Evolutionary conservation across 257 asterid species (phyloP).

Genomic region (Galeopsis tetrahit): DNA sequence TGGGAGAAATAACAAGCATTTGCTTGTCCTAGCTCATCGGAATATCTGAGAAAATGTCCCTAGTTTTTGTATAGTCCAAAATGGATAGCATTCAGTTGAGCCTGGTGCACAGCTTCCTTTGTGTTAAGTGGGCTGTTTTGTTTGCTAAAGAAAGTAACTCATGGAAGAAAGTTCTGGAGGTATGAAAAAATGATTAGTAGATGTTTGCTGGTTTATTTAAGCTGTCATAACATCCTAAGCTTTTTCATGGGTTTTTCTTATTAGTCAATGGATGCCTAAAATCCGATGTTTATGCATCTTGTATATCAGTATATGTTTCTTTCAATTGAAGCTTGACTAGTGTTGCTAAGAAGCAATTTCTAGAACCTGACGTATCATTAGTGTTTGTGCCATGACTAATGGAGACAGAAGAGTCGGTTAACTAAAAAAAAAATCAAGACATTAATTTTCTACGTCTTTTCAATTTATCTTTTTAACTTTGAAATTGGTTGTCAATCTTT

Average conservation of each 20-base stretch:
- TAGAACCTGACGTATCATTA: not conserved
- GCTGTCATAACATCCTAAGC: slow-evolving; percentile 5
- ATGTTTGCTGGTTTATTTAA: not conserved
- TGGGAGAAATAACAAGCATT: not conserved
- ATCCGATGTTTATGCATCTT: not conserved
- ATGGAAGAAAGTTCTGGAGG: slow-evolving; percentile 14
- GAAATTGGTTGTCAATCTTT: slow-evolving; percentile 8
- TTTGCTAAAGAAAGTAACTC: not conserved
- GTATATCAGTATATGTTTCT: slow-evolving; percentile 5
- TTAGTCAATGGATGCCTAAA: slow-evolving; percentile 2
- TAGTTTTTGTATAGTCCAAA: not conserved
- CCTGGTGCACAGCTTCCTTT: not conserved
- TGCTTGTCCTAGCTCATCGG: not conserved
- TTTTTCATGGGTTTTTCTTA: slow-evolving; percentile 1
- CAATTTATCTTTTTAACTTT: not conserved
- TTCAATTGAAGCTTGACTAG: not conserved
- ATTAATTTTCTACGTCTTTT: too few relatives aligned
- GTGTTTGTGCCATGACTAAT: slow-evolving; percentile 13
- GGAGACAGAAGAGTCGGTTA: slow-evolving; percentile 16
- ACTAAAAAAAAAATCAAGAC: not conserved
- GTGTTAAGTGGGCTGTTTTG: not conserved
- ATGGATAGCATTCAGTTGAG: not conserved
- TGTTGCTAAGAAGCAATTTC: slow-evolving; percentile 12
- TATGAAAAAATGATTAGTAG: not conserved
- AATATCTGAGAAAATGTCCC: not conserved